Evolutionary conservation across 1,284 basidiomycete genomes (phyloP).

Genomic region (Puccinia horiana): DNA sequence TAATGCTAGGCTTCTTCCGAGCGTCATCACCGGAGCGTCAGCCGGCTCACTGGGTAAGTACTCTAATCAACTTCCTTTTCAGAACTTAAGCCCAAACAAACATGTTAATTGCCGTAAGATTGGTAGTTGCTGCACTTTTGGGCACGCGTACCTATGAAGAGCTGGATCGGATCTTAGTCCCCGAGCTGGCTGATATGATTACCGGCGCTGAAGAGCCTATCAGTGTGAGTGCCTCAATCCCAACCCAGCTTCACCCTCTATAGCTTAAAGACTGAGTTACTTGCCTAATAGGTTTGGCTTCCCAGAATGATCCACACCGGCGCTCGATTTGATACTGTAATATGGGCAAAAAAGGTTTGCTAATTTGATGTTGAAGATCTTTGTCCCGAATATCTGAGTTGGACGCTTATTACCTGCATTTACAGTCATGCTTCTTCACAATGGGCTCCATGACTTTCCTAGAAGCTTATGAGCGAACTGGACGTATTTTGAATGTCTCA

Average conservation of each 20-base stretch:
- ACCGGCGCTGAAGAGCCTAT: conserved; percentile 81
- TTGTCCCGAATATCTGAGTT: conserved; percentile 54
- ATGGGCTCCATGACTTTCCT: conserved; percentile 91
- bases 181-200: conserved; percentile 79
- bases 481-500: conserved; percentile 85
- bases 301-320: conserved; percentile 81
- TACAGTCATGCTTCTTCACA: conserved; percentile 77
- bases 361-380: conserved; percentile 49
- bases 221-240: neutral
- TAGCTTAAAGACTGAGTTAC: neutral
- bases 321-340: conserved; percentile 84
- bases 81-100: neutral
- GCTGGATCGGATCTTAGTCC: conserved; percentile 73
- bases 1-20: conserved; percentile 80
- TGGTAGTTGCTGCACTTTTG: conserved; percentile 65
- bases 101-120: neutral
- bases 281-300: conserved; percentile 66
- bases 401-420: conserved; percentile 8
- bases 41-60: conserved; percentile 73
- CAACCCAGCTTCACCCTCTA: neutral
- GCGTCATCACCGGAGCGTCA: conserved; percentile 84
- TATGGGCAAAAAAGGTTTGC: conserved; percentile 84
- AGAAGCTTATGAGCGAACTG: conserved; percentile 90
- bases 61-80: conserved; percentile 1
- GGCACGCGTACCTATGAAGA: conserved; percentile 91